Evolutionary conservation across 2,329 filamentous ascomycete species (phyloP).

Genomic region (Aspergillus latus): DNA sequence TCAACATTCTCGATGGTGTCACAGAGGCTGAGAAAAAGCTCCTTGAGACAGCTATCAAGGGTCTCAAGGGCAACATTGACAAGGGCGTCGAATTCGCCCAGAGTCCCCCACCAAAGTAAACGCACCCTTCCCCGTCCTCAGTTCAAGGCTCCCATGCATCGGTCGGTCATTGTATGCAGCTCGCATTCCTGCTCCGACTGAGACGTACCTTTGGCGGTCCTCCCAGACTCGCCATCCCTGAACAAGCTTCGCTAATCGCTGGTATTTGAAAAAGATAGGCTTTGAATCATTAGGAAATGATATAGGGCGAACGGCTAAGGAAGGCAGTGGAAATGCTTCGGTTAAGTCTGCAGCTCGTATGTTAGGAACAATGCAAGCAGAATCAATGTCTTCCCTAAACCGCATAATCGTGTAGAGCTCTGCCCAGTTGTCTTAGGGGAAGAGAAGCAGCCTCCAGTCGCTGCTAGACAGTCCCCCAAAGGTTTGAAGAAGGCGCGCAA

Average conservation of each 20-base stretch:
- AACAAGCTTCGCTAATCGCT: slow-evolving; percentile 38
- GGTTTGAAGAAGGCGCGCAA: no score
- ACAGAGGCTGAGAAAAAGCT: slow-evolving; percentile 88
- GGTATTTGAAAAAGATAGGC: slow-evolving; percentile 45
- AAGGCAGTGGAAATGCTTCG: slow-evolving; percentile 20
- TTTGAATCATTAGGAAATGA: slow-evolving; percentile 37
- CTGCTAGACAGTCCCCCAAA: no score
- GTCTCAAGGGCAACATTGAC: slow-evolving; percentile 86
- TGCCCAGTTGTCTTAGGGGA: no score
- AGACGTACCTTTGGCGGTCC: slow-evolving; percentile 17
- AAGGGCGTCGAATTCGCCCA: slow-evolving; percentile 90
- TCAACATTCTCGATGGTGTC: slow-evolving; percentile 73
- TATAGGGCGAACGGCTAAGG: slow-evolving; percentile 27
- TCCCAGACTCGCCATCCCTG: slow-evolving; percentile 20
- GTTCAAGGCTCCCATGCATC: slow-evolving; percentile 21
- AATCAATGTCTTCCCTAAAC: no score
- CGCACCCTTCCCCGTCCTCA: slow-evolving; percentile 36
- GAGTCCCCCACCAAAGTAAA: slow-evolving; percentile 87
- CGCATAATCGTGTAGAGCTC: no score
- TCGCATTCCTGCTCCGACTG: slow-evolving; percentile 1
- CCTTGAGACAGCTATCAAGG: slow-evolving; percentile 70
- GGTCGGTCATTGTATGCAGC: slow-evolving; percentile 23
- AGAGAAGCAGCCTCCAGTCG: no score
- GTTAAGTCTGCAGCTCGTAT: slow-evolving; percentile 12
- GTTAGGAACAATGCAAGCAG: slow-evolving; percentile 13